Percentiles rank a stretch among this genome's conserved stretches.
These are phyloP conservation scores for Plantago lanceolata DNA, from an alignment of 305 asterid genomes.

Conservation along the genomic window DNA sequence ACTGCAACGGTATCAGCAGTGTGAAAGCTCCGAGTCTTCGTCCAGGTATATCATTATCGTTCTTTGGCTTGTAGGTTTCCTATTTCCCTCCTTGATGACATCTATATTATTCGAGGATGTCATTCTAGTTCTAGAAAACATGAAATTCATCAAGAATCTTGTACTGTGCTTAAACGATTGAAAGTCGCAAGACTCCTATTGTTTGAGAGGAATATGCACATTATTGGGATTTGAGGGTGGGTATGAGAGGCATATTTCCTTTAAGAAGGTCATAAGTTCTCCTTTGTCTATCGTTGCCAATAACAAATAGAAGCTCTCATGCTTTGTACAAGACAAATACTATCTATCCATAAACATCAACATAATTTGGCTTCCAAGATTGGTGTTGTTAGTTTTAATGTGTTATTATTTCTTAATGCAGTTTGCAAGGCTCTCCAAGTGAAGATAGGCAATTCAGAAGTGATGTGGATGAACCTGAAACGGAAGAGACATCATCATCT, in stretches of 20 bases:
- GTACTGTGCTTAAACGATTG: not conserved
- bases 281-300: not conserved
- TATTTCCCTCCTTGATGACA: not conserved
- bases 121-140: not conserved
- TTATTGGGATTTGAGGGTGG: not conserved
- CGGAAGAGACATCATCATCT: slow-evolving; percentile 87
- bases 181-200: not conserved
- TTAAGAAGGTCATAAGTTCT: not conserved
- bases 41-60: slow-evolving; percentile 50
- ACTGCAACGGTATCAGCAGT: slow-evolving; percentile 56
- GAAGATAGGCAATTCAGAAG: slow-evolving; percentile 76
- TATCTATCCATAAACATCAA: no score
- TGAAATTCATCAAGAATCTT: not conserved
- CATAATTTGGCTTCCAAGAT: not conserved
- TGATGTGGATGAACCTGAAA: slow-evolving; percentile 67
- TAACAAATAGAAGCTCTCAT: slow-evolving; percentile 4
- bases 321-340: not conserved
- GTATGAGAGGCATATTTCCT: not conserved
- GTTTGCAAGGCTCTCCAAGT: slow-evolving; percentile 78
- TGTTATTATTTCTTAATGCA: slow-evolving; percentile 29
- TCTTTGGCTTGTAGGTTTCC: not conserved
- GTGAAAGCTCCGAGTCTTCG: slow-evolving; percentile 84
- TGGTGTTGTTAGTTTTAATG: not conserved
- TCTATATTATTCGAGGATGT: not conserved
- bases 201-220: not conserved